Evolutionary conservation across 176 grass and related monocot genomes (phyloP).

Genomic region (Avena eriantha): DNA sequence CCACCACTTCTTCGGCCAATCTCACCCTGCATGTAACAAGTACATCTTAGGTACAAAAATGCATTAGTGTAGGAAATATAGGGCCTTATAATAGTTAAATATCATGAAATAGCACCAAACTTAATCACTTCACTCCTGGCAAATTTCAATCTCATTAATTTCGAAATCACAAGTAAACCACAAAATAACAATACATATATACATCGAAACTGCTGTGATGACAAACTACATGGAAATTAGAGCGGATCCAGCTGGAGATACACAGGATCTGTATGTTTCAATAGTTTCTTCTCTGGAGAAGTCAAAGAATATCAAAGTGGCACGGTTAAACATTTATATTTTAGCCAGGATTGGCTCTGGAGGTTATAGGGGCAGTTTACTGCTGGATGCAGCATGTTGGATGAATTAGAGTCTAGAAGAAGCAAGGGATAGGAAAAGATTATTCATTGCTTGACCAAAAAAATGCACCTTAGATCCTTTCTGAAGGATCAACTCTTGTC

Average conservation of each 20-base stretch:
- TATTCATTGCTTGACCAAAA: constrained; percentile 10
- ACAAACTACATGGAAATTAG: neutral
- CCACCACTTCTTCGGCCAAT: constrained; percentile 98
- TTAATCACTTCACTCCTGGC: neutral
- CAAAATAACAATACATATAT: neutral
- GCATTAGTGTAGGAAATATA: neutral
- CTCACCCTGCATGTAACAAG: constrained; percentile 68
- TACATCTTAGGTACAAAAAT: constrained; percentile 16
- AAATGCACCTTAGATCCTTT: neutral
- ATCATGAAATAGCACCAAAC: neutral
- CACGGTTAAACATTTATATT: neutral
- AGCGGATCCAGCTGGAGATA: neutral
- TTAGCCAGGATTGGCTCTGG: neutral
- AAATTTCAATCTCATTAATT: neutral
- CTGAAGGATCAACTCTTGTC: neutral
- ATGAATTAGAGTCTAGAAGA: neutral
- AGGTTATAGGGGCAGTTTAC: neutral
- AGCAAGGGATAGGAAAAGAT: neutral
- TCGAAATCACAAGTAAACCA: neutral
- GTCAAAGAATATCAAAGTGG: neutral
- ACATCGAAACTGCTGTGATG: neutral
- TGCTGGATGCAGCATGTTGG: neutral
- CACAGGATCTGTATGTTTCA: neutral
- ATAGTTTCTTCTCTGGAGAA: neutral
- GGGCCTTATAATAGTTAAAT: constrained; percentile 6